A percentile compares a stretch with the other conserved stretches of the same genome.
Conservation (phyloP, 1,139 yeast genomes). For the Lodderomyces pseudojiufengensis region DNA sequence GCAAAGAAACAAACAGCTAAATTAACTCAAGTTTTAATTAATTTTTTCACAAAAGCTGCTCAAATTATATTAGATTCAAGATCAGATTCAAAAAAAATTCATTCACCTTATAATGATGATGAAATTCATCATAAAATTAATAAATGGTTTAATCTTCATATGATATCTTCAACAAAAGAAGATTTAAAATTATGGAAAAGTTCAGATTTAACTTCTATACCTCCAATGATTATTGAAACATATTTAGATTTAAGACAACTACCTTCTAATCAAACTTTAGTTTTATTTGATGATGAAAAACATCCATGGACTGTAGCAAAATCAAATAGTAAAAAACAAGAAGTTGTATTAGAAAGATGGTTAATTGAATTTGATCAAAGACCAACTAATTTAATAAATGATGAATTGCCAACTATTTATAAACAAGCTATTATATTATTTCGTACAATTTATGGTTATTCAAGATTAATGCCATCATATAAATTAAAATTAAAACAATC, state of each 20-base stretch:
- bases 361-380: conserved; percentile 65
- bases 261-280: conserved; percentile 57
- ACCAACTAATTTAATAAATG: conserved; percentile 27
- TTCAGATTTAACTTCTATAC: conserved; percentile 41
- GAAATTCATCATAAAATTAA: conserved; percentile 21
- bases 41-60: conserved; percentile 71
- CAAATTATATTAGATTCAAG: conserved; percentile 40
- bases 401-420: conserved; percentile 66
- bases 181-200: conserved; percentile 62
- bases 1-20: conserved; percentile 29
- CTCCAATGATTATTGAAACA: conserved; percentile 85
- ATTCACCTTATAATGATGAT: background rate
- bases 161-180: conserved; percentile 43
- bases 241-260: conserved; percentile 68
- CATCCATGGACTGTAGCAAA: conserved; percentile 43
- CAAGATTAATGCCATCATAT: conserved; percentile 70
- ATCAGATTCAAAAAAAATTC: conserved; percentile 3
- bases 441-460: conserved; percentile 65
- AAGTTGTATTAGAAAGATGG: conserved; percentile 92
- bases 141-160: conserved; percentile 69
- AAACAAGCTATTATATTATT: conserved; percentile 72
- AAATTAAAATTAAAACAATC: conserved; percentile 37
- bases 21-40: conserved; percentile 49
- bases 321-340: conserved; percentile 52
- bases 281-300: conserved; percentile 48